phyloP scores from a whole-genome alignment of 2,329 filamentous ascomycete species.

The Rhytidhysteron rufulum region DNA sequence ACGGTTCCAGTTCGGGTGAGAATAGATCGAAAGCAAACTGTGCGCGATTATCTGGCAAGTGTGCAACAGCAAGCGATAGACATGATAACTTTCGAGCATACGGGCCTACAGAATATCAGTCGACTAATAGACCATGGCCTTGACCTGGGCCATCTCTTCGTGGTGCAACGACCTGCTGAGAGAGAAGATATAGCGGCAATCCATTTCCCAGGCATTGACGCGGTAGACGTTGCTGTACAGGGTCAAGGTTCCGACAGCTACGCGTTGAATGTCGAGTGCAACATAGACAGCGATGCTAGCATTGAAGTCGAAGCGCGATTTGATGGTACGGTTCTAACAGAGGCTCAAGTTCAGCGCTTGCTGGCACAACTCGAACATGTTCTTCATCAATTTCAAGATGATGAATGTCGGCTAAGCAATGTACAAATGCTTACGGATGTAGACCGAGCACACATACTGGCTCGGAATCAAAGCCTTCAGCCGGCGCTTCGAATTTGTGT shows the following conservation, averaged over 20 bases:
- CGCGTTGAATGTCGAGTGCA: constrained; percentile 14
- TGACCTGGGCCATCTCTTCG: constrained; percentile 38
- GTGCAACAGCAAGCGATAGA: constrained; percentile 42
- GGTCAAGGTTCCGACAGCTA: constrained; percentile 16
- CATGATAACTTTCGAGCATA: constrained; percentile 16
- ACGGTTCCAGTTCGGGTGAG: constrained; percentile 38
- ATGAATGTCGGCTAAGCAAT: constrained; percentile 12
- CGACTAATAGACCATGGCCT: constrained; percentile 5
- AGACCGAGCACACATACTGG: background rate
- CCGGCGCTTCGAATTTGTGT: background rate
- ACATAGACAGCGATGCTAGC: constrained; percentile 3
- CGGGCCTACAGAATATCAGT: constrained; percentile 42
- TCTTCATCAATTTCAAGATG: constrained; percentile 7
- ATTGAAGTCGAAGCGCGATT: background rate
- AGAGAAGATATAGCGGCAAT: no score
- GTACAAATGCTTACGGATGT: constrained; percentile 6
- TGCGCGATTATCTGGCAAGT: constrained; percentile 29
- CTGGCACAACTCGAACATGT: background rate
- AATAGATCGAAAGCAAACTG: constrained; percentile 8
- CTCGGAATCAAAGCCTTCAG: background rate
- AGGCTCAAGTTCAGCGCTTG: background rate
- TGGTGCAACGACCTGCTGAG: constrained; percentile 17
- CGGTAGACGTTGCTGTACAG: background rate
- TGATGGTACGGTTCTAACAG: background rate
- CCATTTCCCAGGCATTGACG: constrained; percentile 8